phyloP scores from a whole-genome alignment of 1,284 basidiomycete genomes.

The Marasmius sp. region DNA sequence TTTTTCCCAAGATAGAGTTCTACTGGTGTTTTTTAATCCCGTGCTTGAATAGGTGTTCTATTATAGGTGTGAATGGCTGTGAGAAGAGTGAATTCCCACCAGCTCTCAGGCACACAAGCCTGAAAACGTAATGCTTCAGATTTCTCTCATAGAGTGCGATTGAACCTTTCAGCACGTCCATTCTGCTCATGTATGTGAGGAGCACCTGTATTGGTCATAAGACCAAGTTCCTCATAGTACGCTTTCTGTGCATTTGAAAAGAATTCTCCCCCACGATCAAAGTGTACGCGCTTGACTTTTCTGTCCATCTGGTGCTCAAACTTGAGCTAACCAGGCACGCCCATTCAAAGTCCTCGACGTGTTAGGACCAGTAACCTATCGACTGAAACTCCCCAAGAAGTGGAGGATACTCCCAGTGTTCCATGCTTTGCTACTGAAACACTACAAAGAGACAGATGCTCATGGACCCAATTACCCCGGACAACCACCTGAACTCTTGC shows the following conservation, averaged over 20 bases:
- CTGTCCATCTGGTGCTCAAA: constrained; percentile 1
- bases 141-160: constrained; percentile 10
- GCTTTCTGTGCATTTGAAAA: not conserved
- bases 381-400: too few relatives aligned
- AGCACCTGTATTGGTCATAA: not conserved
- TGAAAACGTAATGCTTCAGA: constrained; percentile 20
- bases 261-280: constrained; percentile 14
- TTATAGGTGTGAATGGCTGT: constrained; percentile 27
- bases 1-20: not conserved
- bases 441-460: too few relatives aligned
- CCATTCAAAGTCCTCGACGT: too few relatives aligned
- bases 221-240: constrained; percentile 1
- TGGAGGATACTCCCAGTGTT: too few relatives aligned
- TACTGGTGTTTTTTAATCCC: not conserved
- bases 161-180: constrained; percentile 11
- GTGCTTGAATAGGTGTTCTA: constrained; percentile 5
- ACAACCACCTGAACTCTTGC: too few relatives aligned
- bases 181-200: constrained; percentile 13
- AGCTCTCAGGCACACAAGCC: constrained; percentile 21
- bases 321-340: not conserved
- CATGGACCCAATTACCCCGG: too few relatives aligned
- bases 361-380: too few relatives aligned
- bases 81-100: constrained; percentile 25
- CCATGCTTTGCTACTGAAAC: too few relatives aligned
- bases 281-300: constrained; percentile 4